phyloP scores from a whole-genome alignment of 1,139 yeast genomes.

The Petasospora rhodanensis region DNA sequence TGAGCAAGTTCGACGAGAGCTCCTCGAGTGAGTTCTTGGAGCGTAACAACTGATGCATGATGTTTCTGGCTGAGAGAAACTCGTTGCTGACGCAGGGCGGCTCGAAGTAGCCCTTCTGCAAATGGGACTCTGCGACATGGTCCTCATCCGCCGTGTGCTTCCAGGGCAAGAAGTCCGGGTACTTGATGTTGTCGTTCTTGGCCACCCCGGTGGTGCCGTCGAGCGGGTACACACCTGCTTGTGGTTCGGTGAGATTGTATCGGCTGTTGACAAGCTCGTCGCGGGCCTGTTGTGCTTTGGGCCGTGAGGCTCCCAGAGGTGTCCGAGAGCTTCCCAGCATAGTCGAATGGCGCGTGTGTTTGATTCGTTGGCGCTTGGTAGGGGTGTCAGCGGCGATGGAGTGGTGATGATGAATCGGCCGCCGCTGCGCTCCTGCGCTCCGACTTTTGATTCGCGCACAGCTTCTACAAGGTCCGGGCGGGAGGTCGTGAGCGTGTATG shows the following conservation, averaged over 20 bases:
- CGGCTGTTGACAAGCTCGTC: conserved; percentile 23
- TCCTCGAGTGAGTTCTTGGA: conserved; percentile 56
- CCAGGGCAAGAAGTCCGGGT: conserved; percentile 83
- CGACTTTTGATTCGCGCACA: background rate
- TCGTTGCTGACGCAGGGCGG: conserved; percentile 56
- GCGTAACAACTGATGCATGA: conserved; percentile 37
- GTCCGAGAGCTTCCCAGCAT: conserved; percentile 4
- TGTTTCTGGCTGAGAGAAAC: conserved; percentile 48
- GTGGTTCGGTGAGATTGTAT: conserved; percentile 22
- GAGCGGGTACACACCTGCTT: conserved; percentile 21
- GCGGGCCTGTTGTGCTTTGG: conserved; percentile 16
- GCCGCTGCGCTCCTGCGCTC: background rate
- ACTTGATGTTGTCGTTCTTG: no score
- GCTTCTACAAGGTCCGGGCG: no score
- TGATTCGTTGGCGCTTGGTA: background rate
- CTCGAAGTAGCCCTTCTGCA: conserved; percentile 57
- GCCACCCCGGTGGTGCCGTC: conserved; percentile 14
- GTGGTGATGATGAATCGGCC: background rate
- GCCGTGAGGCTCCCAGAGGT: conserved; percentile 5
- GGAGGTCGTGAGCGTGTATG: no score
- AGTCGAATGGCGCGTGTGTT: no score
- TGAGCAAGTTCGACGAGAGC: conserved; percentile 55
- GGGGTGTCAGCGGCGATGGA: background rate
- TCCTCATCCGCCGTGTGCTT: conserved; percentile 56
- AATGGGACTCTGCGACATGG: conserved; percentile 40